Percentiles rank a stretch among this genome's conserved stretches.
phyloP scores from a whole-genome alignment of 2,329 filamentous ascomycete species.

The Pleurostoma richardsiae region DNA sequence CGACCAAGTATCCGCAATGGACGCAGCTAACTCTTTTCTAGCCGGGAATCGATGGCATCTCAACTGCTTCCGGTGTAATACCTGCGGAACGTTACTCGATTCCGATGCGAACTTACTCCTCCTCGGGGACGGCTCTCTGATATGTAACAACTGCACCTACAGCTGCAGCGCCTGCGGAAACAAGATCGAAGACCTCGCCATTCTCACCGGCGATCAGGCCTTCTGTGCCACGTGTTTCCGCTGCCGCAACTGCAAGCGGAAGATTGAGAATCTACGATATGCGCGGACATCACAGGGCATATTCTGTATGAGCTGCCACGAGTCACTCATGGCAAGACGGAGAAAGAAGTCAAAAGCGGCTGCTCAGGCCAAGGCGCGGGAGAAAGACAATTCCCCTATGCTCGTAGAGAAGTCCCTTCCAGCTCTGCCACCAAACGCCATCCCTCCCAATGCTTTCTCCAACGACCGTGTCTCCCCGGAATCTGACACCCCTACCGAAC shows the following conservation, averaged over 20 bases:
- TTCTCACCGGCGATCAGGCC: slow-evolving; percentile 94
- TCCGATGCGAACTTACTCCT: slow-evolving; percentile 96
- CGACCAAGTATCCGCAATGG: too few relatives aligned
- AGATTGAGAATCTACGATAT: slow-evolving; percentile 97
- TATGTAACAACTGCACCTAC: slow-evolving; percentile 99
- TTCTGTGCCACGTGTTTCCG: slow-evolving; percentile 97
- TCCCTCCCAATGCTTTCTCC: slow-evolving; percentile 58
- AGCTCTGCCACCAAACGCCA: slow-evolving; percentile 75
- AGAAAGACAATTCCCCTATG: slow-evolving; percentile 60
- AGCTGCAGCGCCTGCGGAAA: slow-evolving; percentile 94
- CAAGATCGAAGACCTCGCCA: slow-evolving; percentile 97
- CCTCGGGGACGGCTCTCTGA: slow-evolving; percentile 93
- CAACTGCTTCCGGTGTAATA: slow-evolving; percentile 97
- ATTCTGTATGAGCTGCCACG: slow-evolving; percentile 98
- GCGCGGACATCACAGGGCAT: slow-evolving; percentile 96
- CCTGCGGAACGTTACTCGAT: slow-evolving; percentile 90
- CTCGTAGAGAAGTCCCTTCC: slow-evolving; percentile 89
- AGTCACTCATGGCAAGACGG: slow-evolving; percentile 88
- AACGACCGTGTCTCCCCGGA: slow-evolving; percentile 54
- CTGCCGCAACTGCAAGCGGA: slow-evolving; percentile 96
- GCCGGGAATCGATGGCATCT: slow-evolving; percentile 98
- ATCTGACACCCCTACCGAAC: slow-evolving; percentile 63
- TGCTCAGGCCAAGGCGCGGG: slow-evolving; percentile 54
- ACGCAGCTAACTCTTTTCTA: slow-evolving; percentile 29
- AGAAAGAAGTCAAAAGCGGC: slow-evolving; percentile 78